Conservation (phyloP, 306 rosid genomes). For the Vigna angularis region DNA sequence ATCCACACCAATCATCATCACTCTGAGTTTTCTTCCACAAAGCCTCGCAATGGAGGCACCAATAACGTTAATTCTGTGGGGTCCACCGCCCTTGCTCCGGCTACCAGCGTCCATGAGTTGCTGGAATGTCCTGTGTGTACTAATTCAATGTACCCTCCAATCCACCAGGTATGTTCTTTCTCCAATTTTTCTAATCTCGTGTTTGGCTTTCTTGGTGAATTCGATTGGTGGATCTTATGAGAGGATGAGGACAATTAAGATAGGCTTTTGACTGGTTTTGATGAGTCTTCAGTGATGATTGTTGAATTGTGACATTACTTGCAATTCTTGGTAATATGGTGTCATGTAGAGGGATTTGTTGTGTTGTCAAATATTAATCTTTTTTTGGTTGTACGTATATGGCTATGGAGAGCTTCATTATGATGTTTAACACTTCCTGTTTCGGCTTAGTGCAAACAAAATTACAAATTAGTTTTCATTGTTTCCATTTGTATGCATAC, state of each 20-base stretch:
- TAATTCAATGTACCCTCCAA: conserved; percentile 97
- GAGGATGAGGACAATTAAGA: not conserved
- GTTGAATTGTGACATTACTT: conserved; percentile 31
- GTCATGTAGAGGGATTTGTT: conserved; percentile 15
- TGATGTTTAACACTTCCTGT: conserved; percentile 23
- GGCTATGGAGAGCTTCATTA: conserved; percentile 12
- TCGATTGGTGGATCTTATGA: conserved; percentile 12
- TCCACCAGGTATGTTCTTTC: conserved; percentile 73
- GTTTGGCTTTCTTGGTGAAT: conserved; percentile 11
- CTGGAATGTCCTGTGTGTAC: conserved; percentile 97
- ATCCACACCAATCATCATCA: conserved; percentile 82
- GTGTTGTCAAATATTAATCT: conserved; percentile 28
- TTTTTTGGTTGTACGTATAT: not conserved
- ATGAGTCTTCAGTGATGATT: conserved; percentile 31
- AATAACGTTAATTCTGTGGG: conserved; percentile 52
- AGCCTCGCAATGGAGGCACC: conserved; percentile 66
- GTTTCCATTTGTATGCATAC: conserved; percentile 4
- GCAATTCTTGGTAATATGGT: conserved; percentile 27
- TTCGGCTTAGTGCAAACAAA: not conserved
- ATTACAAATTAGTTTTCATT: not conserved
- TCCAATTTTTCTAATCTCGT: not conserved
- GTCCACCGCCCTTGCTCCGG: conserved; percentile 72
- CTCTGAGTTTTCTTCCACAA: conserved; percentile 73
- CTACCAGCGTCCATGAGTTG: conserved; percentile 96
- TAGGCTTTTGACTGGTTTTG: conserved; percentile 33